Evolutionary conservation across 306 rosid species (phyloP), one percentile per base, ranked within the genome.

Genomic region (Alnus glutinosa): DNA sequence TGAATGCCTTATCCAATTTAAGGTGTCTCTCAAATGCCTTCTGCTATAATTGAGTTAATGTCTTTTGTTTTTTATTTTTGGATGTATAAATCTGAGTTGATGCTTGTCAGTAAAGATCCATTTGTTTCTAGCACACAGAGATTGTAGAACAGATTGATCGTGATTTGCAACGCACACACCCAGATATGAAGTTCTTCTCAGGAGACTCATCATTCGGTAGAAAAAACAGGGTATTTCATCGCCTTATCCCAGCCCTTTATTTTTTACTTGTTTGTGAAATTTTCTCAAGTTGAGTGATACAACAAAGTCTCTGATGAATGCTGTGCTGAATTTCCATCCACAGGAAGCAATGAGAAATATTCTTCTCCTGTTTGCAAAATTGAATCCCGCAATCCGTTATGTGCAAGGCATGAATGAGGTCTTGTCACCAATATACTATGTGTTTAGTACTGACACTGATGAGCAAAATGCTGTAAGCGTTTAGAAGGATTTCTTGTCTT

Each of bases 401-500:
- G 98, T 93, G 67, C 97, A 91, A 91, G 97, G 97, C 81, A 91
- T 93, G 98, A 91, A 93, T 75, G 98, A 93, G 86, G 93, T 93
- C 83, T 83, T 93, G 90, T 92, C 98, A 34, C 97, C 98, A 46
- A 75, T 93, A 63, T 91, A 84, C 92, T 89, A 84, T 67, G 87
- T 91, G 34, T 88, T 88, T 62, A 88, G 88, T 66, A 86, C 83
- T 5, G 97, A 91, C 81, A 68, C 84, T 10, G 80, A 88, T 84
- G 89, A 87, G 71, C 84, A 88, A 81, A 89, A 88, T 77, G 82
- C 83, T 76, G 97, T 93, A 91, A 89, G 98, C 71, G 66, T 77
- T 82, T 70, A n/a, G n/a, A n/a, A 28, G 30, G 12, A 39, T 63
- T 76, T 66, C 77, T 52, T 48, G 2, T 51, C 14, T 75, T 75